phyloP scores from a whole-genome alignment of 108 stramenopile species.

The Hondaea fermentalgiana region DNA sequence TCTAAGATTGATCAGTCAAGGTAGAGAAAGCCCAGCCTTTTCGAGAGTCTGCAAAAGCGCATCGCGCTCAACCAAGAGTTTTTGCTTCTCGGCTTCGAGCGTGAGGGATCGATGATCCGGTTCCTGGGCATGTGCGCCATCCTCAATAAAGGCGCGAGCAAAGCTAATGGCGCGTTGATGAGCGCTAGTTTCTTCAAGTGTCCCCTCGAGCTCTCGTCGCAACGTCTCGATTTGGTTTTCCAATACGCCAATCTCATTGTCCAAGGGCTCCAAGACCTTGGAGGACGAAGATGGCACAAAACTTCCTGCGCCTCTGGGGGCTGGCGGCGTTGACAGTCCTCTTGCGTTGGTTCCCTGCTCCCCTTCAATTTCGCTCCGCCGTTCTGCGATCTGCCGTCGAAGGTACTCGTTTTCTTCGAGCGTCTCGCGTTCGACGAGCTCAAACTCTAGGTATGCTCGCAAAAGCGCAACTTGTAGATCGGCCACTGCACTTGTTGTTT shows the following conservation, averaged over 20 bases:
- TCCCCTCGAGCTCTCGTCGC: not conserved
- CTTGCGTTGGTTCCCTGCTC: not conserved
- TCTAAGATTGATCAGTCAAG: not conserved
- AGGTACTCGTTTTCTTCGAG: constrained; percentile 3
- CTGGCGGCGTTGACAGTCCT: too few species aligned
- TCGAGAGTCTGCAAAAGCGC: not conserved
- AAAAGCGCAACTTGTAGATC: not conserved
- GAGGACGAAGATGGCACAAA: not conserved
- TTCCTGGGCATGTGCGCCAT: not conserved
- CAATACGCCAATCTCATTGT: not conserved
- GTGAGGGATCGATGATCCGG: not conserved
- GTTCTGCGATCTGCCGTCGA: not conserved
- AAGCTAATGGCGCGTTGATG: constrained; percentile 9
- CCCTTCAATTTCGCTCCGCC: not conserved
- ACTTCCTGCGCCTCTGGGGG: not conserved
- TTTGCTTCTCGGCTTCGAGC: not conserved
- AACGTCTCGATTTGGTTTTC: not conserved
- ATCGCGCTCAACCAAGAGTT: not conserved
- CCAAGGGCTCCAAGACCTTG: not conserved
- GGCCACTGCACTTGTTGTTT: not conserved
- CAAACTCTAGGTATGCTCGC: not conserved
- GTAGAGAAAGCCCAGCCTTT: not conserved
- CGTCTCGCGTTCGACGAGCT: not conserved
- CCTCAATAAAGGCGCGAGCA: not conserved
- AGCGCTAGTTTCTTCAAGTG: not conserved